Base-by-base conservation (phyloP, 1,284 basidiomycete species). In the Sanghuangporus weigelae region DNA sequence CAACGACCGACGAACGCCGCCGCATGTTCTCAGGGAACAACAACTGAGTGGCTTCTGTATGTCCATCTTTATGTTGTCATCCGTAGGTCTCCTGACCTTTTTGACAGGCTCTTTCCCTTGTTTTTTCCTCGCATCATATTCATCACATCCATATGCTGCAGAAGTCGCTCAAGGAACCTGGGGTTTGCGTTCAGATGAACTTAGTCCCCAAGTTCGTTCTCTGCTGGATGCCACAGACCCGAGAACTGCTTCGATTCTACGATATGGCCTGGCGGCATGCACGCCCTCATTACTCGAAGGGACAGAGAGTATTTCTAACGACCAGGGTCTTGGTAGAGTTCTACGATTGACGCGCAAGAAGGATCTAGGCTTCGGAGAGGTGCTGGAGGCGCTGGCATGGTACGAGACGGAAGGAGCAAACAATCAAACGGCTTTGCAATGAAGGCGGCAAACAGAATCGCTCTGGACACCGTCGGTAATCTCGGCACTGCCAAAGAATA, bases 311-410 rank as follows among this genome's bases (percentile, higher is more conserved):
- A 73, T 36, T 38, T 58, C 68, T 19, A 73, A 81, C 3, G 82
- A 84, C 62, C 73, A 77, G 50, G 80, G 80, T 3, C 76, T 92
- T 23, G 78, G 84, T n/a, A 80, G 90, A 78, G 73, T 90, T 8
- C 80, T 92, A 51, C 85, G 83, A 71, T 90, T 92, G 89, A 88
- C 89, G 36, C 78, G 90, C 54, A 75, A 89, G 57, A 79, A 84
- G 63, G 89, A 92, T 74, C 74, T 92, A 65, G 89, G 89, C 0
- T 77, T 92, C n/a, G 85, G 80, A 31, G 86, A 90, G 72, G 61
- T 62, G 26, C 39, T 63, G 60, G 49, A 62, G 35, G 64, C 60
- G 46, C 26, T 65, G 39, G 60, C 46, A 38, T 63, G 64, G 64
- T 58, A 59, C 39, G 60, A 65, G 19, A 62, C 51, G 49, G 64